A percentile compares a stretch with the other conserved stretches of the same genome.
Evolutionary conservation across 768 basidiomycete species (phyloP).

Genomic region (Rhodotorula toruloides): DNA sequence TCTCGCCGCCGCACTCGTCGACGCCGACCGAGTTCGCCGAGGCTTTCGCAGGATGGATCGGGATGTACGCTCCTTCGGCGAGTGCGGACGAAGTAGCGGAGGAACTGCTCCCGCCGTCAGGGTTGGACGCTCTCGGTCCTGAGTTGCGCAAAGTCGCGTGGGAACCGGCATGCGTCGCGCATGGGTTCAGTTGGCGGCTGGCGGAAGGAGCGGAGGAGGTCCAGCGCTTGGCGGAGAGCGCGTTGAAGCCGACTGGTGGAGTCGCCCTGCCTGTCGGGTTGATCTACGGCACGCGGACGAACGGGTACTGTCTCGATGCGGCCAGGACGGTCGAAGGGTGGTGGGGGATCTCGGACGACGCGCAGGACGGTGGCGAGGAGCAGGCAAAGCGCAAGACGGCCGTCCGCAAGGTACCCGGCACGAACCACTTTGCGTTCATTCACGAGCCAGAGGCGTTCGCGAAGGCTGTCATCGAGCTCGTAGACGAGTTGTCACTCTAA

Average conservation of each 20-base stretch:
- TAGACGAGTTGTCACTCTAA: conserved; percentile 11
- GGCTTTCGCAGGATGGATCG: conserved; percentile 31
- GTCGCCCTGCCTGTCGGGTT: conserved; percentile 7
- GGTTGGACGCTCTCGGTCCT: conserved; percentile 2
- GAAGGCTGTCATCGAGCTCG: not conserved
- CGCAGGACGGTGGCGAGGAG: not conserved
- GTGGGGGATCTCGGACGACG: conserved; percentile 4
- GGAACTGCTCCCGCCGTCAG: not conserved
- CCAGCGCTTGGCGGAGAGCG: not conserved
- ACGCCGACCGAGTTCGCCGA: conserved; percentile 15
- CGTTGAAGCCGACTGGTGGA: not conserved
- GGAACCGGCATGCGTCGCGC: conserved; percentile 16
- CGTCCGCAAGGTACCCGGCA: conserved; percentile 7
- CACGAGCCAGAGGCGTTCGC: conserved; percentile 26
- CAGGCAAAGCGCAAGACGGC: not conserved
- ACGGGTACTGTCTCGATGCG: conserved; percentile 30
- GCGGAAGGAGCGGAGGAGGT: conserved; percentile 1
- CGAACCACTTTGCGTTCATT: conserved; percentile 34
- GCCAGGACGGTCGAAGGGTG: conserved; percentile 5
- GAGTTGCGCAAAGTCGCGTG: conserved; percentile 9
- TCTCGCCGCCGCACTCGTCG: conserved; percentile 13
- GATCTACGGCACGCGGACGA: conserved; percentile 23
- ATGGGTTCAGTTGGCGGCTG: conserved; percentile 33
- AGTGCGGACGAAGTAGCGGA: not conserved
- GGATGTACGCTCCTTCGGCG: not conserved